Evolutionary conservation across 192 early-diverging fungal species (phyloP).

Genomic region (Backusella tuberculispora): DNA sequence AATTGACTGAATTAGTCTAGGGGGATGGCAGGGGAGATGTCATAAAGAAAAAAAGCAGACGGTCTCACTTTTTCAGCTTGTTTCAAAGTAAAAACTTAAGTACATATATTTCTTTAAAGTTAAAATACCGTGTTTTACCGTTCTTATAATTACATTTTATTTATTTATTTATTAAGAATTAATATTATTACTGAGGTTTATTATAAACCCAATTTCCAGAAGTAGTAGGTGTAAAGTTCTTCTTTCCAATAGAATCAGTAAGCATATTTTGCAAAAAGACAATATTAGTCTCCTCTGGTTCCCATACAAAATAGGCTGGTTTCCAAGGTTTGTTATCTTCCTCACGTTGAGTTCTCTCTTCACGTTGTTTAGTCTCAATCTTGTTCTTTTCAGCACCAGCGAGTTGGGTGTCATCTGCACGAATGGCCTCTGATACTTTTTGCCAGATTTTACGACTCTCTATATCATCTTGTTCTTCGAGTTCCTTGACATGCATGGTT

Average conservation of each 20-base stretch:
- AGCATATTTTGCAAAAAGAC: slow-evolving; percentile 33
- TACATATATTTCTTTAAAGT: not conserved
- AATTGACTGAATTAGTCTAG: not conserved
- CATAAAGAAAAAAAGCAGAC: not conserved
- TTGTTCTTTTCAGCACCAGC: slow-evolving; percentile 67
- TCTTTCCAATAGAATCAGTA: slow-evolving; percentile 13
- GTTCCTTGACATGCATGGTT: slow-evolving; percentile 55
- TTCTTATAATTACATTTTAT: too few species aligned
- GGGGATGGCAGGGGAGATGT: not conserved
- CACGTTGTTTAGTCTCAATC: slow-evolving; percentile 68
- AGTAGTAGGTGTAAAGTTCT: slow-evolving; percentile 22
- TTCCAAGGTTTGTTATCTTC: slow-evolving; percentile 45
- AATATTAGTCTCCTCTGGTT: slow-evolving; percentile 25
- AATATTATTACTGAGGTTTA: not conserved
- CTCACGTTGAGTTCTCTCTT: slow-evolving; percentile 55
- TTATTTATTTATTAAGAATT: too few species aligned
- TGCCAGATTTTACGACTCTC: slow-evolving; percentile 74
- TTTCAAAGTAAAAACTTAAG: not conserved
- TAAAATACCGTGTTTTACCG: not conserved
- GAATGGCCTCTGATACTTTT: slow-evolving; percentile 66
- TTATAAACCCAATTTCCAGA: slow-evolving; percentile 35
- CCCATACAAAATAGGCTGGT: slow-evolving; percentile 33
- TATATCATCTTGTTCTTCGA: slow-evolving; percentile 57
- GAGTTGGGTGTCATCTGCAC: slow-evolving; percentile 59
- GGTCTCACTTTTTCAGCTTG: not conserved